phyloP scores from a whole-genome alignment of 192 early-diverging fungal species.

The Umbelopsis vinacea region DNA sequence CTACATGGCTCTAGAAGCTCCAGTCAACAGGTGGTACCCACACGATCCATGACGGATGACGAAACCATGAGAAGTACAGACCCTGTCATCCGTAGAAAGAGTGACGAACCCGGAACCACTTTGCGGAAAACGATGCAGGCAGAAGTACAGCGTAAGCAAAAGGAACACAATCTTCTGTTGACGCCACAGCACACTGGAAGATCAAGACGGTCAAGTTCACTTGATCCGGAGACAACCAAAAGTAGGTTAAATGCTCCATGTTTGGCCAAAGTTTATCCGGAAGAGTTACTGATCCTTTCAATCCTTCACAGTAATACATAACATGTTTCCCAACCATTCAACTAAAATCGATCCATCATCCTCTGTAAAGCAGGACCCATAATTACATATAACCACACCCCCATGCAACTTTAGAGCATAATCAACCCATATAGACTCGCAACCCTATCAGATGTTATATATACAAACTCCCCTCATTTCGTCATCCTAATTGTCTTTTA shows the following conservation, averaged over 20 bases:
- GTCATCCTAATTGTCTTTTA: not conserved
- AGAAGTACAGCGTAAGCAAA: conserved; percentile 12
- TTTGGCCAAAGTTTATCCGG: not conserved
- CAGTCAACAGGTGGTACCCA: not conserved
- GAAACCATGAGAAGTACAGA: not conserved
- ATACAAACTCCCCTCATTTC: not conserved
- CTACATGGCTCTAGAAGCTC: conserved; percentile 1
- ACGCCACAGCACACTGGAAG: not conserved
- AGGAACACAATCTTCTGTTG: not conserved
- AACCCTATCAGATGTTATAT: not conserved
- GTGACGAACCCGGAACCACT: conserved; percentile 6
- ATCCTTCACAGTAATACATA: not conserved
- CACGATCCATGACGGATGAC: conserved; percentile 2
- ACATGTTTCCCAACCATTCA: conserved; percentile 17
- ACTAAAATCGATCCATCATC: conserved; percentile 14
- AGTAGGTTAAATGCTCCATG: not conserved
- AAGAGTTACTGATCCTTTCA: not conserved
- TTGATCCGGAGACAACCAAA: conserved; percentile 14
- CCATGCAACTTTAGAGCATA: not conserved
- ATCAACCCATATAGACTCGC: not conserved
- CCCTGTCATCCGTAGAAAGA: not conserved
- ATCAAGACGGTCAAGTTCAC: conserved; percentile 6
- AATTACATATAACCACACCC: not conserved
- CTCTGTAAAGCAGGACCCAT: not conserved
- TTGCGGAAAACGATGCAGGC: conserved; percentile 2